Evolutionary conservation across 2,329 filamentous ascomycete genomes (phyloP).

Genomic region (Clarireedia homoeocarpa): DNA sequence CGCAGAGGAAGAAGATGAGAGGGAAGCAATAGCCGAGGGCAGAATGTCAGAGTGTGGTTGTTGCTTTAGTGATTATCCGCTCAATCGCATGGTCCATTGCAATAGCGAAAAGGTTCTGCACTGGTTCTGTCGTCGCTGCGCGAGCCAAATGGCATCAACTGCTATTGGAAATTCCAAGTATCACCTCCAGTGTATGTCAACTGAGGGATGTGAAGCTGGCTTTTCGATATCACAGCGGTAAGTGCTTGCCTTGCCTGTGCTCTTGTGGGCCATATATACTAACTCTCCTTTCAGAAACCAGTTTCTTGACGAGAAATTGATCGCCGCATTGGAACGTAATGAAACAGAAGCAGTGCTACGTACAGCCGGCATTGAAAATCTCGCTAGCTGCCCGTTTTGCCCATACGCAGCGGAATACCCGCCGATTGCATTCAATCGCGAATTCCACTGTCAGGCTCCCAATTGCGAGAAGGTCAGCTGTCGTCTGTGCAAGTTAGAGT

Average conservation of each 20-base stretch:
- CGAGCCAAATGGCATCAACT: slow-evolving; percentile 55
- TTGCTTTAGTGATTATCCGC: slow-evolving; percentile 60
- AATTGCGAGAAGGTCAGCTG: slow-evolving; percentile 59
- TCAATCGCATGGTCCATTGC: slow-evolving; percentile 64
- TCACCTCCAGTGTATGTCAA: slow-evolving; percentile 62
- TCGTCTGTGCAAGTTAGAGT: slow-evolving; percentile 57
- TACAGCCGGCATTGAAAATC: slow-evolving; percentile 61
- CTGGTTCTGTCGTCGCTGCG: slow-evolving; percentile 64
- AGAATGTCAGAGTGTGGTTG: slow-evolving; percentile 61
- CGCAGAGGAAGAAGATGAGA: slow-evolving; percentile 36
- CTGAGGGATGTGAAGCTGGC: slow-evolving; percentile 52
- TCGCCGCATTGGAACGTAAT: slow-evolving; percentile 57
- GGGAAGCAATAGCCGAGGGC: slow-evolving; percentile 38
- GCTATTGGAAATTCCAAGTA: slow-evolving; percentile 64
- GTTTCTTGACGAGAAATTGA: slow-evolving; percentile 46
- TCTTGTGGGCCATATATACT: slow-evolving; percentile 3
- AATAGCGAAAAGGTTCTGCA: slow-evolving; percentile 37
- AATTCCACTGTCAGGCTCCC: slow-evolving; percentile 64
- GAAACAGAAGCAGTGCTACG: slow-evolving; percentile 64
- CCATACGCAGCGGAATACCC: slow-evolving; percentile 69
- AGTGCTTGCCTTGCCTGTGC: slow-evolving; percentile 33
- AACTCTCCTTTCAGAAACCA: slow-evolving; percentile 14
- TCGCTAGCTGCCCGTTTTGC: slow-evolving; percentile 75
- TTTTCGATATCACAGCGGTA: slow-evolving; percentile 50
- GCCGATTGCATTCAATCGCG: slow-evolving; percentile 57